Evolutionary conservation across 106 monocot species (phyloP).

Genomic region (Dioscorea alata): DNA sequence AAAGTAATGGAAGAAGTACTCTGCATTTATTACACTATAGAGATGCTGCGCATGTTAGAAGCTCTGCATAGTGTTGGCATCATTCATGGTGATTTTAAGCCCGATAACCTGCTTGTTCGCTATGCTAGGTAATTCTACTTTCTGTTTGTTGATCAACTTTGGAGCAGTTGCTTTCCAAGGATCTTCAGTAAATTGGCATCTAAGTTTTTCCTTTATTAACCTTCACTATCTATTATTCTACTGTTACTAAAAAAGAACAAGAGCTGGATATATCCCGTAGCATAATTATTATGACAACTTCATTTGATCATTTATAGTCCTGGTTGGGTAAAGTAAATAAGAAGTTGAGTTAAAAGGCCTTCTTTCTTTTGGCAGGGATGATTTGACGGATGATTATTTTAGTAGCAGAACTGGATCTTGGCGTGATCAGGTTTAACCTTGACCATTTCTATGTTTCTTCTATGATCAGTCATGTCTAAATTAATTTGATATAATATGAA

Average conservation of each 20-base stretch:
- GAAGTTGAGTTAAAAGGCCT: neutral
- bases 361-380: conserved; percentile 31
- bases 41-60: conserved; percentile 86
- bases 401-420: conserved; percentile 43
- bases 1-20: conserved; percentile 82
- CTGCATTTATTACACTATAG: conserved; percentile 88
- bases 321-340: no score
- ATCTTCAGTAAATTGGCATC: no score
- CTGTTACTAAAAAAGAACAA: no score
- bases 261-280: no score
- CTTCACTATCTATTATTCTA: no score
- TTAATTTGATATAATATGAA: neutral
- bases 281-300: no score
- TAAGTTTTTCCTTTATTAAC: no score
- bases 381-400: conserved; percentile 47
- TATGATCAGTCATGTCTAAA: neutral
- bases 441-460: neutral
- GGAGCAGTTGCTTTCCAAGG: no score
- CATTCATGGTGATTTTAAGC: conserved; percentile 98
- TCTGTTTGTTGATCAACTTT: no score
- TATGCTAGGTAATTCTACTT: conserved; percentile 61
- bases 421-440: conserved; percentile 51
- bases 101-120: conserved; percentile 85
- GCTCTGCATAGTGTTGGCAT: conserved; percentile 68
- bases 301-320: no score